Percentiles rank a stretch among this genome's conserved stretches.
phyloP scores from a whole-genome alignment of 768 basidiomycete species.

The Phaeotremella skinneri region DNA sequence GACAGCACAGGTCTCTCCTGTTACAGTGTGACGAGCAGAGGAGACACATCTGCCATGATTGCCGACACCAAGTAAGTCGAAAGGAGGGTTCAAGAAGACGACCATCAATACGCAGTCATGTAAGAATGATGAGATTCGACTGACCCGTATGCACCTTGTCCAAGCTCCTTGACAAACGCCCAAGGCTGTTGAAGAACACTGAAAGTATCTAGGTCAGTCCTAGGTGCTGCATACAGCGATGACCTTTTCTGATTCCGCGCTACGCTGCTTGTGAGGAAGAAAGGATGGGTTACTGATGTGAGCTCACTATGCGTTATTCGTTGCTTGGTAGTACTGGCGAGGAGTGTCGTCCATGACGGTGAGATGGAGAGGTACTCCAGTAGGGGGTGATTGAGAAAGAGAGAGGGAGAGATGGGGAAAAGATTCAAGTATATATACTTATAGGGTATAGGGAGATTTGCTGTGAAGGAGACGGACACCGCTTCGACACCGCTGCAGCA shows the following conservation, averaged over 20 bases:
- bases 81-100: background rate
- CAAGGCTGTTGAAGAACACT: conserved; percentile 47
- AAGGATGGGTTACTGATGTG: background rate
- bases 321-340: conserved; percentile 46
- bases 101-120: background rate
- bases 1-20: conserved; percentile 51
- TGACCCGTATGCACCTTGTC: conserved; percentile 92
- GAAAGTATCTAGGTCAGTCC: background rate
- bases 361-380: background rate
- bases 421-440: no score
- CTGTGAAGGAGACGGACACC: no score
- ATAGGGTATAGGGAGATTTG: no score
- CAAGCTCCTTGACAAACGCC: conserved; percentile 93
- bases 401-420: no score
- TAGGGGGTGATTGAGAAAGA: background rate
- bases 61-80: no score
- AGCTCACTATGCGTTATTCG: conserved; percentile 49
- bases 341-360: conserved; percentile 49
- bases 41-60: conserved; percentile 39
- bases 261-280: background rate
- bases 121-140: conserved; percentile 60
- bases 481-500: no score
- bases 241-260: background rate
- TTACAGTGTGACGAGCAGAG: conserved; percentile 55
- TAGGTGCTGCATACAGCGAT: background rate